Evolutionary conservation across 345 rosid genomes (phyloP), one percentile per base, ranked within the genome.

Genomic region (Eutrema heterophyllum): DNA sequence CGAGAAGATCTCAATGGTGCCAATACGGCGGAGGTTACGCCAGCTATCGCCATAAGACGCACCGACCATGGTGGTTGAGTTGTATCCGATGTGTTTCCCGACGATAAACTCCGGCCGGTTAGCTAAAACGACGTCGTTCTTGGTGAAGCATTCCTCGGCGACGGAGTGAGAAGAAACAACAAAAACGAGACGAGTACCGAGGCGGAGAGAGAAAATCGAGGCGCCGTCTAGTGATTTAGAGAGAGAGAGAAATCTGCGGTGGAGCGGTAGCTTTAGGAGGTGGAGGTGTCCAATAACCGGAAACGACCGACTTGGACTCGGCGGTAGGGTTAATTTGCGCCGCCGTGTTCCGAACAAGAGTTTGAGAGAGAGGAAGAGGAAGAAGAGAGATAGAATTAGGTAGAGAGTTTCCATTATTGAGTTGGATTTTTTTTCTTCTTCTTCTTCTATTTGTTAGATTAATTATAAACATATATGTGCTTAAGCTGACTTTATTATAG

Each of bases 11-110:
- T 83, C 85, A 4, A 73, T 15, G 14, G 84, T 21, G 9, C 74
- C 56, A 16, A 83, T 79, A 51, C 83, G 83, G 16, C 88, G 85
- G 0, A 82, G 84, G 78, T 87, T 87, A 16, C 91, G 77, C 91
- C 89, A 87, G 26, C 70, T 81, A 27, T 82, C 82, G 0, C 89
- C 89, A 43, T 87, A 85, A 4, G 84, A 39, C 4, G 81, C 53
- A 11, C 1, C 4, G 3, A 24, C 68, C 29, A 83, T 32, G 16
- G 80, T 81, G 18, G 84, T 79, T 16, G 64, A 49, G 72, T 83
- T 79, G 64, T 85, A 85, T 18, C 57, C 81, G 0, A 82, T 36
- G 26, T 81, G 38, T 54, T 84, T 80, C 0, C 82, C 76, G 0
- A 51, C 2, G 6, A 81, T 40, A 18, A 76, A 24, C 38, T 30